phyloP scores from a whole-genome alignment of 305 asterid species.

The Fraxinus angustifolia region DNA sequence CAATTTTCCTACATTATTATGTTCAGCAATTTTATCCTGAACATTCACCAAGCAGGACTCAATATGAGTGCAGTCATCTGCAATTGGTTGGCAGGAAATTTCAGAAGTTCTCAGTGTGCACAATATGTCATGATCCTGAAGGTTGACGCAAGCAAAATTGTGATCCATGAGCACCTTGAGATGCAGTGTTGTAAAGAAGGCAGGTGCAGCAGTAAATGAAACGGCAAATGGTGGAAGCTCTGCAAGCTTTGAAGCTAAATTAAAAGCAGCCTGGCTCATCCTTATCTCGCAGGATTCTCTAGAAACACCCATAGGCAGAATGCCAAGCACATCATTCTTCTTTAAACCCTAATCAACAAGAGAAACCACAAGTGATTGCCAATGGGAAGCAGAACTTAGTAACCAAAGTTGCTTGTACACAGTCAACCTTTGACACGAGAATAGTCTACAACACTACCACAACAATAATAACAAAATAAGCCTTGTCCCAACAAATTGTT shows the following conservation, averaged over 20 bases:
- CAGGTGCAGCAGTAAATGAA: constrained; percentile 65
- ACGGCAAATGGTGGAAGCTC: constrained; percentile 50
- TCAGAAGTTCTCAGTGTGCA: constrained; percentile 33
- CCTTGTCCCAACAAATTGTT: background rate
- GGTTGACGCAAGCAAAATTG: constrained; percentile 43
- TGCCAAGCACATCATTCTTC: constrained; percentile 37
- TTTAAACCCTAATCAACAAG: constrained; percentile 39
- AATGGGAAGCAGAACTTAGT: constrained; percentile 14
- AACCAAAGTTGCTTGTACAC: constrained; percentile 8
- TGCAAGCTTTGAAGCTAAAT: constrained; percentile 32
- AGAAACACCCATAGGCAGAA: constrained; percentile 46
- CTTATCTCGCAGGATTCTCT: constrained; percentile 40
- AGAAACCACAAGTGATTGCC: constrained; percentile 18
- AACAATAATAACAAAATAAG: background rate
- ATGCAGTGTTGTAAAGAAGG: constrained; percentile 63
- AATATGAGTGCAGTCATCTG: constrained; percentile 28
- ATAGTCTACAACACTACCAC: background rate
- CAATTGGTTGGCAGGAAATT: constrained; percentile 29
- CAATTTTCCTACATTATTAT: constrained; percentile 18
- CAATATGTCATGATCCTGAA: constrained; percentile 41
- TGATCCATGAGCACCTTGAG: constrained; percentile 66
- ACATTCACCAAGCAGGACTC: constrained; percentile 30
- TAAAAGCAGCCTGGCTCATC: constrained; percentile 36
- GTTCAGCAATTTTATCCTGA: constrained; percentile 23
- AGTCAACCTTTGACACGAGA: constrained; percentile 13